Conservation (phyloP, 352 stramenopile genomes). For the Globisporangium spiculum region DNA sequence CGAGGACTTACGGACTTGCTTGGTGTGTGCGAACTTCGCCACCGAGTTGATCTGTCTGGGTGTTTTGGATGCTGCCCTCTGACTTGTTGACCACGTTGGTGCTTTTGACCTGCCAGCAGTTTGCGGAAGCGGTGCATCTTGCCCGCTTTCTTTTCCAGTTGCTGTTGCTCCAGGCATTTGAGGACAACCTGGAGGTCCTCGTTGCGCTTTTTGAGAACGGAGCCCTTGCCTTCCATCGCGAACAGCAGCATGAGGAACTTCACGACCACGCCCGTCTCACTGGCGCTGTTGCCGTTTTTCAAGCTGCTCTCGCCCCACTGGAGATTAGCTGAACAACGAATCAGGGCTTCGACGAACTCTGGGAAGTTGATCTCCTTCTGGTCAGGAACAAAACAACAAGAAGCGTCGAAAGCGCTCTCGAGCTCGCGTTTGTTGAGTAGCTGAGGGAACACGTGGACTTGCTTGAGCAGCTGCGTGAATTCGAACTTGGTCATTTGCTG, state of each 20-base stretch:
- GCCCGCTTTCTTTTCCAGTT: slow-evolving; percentile 28
- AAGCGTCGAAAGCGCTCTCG: slow-evolving; percentile 38
- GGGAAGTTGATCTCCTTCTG: slow-evolving; percentile 44
- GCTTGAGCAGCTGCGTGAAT: slow-evolving; percentile 54
- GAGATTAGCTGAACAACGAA: slow-evolving; percentile 45
- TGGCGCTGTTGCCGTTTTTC: slow-evolving; percentile 1
- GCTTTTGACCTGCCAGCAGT: slow-evolving; percentile 34
- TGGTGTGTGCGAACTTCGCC: not conserved
- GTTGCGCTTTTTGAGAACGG: slow-evolving; percentile 52
- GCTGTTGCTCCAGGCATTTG: slow-evolving; percentile 41
- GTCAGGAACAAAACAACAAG: slow-evolving; percentile 23
- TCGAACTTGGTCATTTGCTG: slow-evolving; percentile 26
- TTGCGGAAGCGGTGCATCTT: slow-evolving; percentile 49
- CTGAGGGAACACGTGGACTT: slow-evolving; percentile 51
- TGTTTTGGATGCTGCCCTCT: not conserved
- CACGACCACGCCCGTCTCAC: slow-evolving; percentile 35
- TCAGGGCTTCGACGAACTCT: slow-evolving; percentile 59
- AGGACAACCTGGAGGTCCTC: slow-evolving; percentile 57
- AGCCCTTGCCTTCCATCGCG: slow-evolving; percentile 69
- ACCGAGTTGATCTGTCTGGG: not conserved
- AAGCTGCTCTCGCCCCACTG: slow-evolving; percentile 29
- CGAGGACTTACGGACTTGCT: not conserved
- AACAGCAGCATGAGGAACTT: slow-evolving; percentile 79
- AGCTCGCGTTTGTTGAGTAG: slow-evolving; percentile 56
- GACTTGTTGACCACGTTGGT: not conserved